Percentiles rank a stretch among this genome's conserved stretches.
These are phyloP conservation scores for Nicotiana sylvestris DNA, from an alignment of 257 asterid genomes.

Conservation along the genomic window DNA sequence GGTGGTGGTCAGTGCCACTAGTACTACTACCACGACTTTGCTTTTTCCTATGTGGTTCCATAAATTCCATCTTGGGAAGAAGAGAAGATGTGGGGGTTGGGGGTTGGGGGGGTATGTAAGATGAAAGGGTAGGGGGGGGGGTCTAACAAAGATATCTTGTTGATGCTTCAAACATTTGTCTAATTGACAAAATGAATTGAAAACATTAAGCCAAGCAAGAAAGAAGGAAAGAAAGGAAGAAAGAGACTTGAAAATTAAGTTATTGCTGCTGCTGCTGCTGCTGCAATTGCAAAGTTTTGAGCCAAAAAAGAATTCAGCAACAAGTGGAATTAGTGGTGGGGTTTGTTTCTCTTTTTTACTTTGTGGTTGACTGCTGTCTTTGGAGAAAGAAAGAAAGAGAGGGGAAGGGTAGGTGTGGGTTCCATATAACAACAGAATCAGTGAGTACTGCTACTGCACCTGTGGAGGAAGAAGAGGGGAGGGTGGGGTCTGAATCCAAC, in stretches of 20 bases:
- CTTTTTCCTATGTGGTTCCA: constrained; percentile 1
- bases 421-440: not conserved
- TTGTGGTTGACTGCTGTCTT: constrained; percentile 14
- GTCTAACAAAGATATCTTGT: not conserved
- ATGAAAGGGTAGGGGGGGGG: not conserved
- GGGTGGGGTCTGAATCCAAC: not conserved
- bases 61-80: constrained; percentile 11
- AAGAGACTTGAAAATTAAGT: constrained; percentile 3
- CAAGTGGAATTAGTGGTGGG: constrained; percentile 2
- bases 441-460: not conserved
- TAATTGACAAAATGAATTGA: not conserved
- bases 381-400: not conserved
- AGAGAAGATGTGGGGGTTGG: not conserved
- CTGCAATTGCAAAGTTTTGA: not conserved
- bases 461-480: not conserved
- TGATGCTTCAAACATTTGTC: not conserved
- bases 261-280: not conserved
- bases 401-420: constrained; percentile 1
- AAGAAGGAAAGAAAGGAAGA: not conserved
- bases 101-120: not conserved
- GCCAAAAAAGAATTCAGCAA: not conserved
- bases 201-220: not conserved
- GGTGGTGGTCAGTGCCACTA: constrained; percentile 1
- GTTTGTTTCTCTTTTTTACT: not conserved
- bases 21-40: not conserved